These are phyloP conservation scores for Cornus controversa DNA, from an alignment of 148 eudicot genomes.

Conservation along the genomic window DNA sequence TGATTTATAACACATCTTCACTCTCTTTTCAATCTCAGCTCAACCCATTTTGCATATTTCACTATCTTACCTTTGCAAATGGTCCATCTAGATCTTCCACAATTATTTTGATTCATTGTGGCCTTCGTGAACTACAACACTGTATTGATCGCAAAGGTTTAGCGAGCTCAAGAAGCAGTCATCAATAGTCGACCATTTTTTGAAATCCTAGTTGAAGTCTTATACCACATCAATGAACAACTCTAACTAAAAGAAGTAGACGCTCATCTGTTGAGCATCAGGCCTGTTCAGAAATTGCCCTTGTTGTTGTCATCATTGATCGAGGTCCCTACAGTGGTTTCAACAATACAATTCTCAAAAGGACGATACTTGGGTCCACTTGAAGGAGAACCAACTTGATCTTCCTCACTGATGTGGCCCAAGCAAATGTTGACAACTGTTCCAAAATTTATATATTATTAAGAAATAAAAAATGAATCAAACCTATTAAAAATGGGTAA, in stretches of 20 bases:
- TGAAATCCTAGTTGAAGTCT: slow-evolving; percentile 49
- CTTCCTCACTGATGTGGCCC: no score
- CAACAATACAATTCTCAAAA: slow-evolving; percentile 48
- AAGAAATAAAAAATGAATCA: no score
- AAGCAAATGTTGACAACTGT: no score
- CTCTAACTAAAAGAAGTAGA: slow-evolving; percentile 57
- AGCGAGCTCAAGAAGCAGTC: slow-evolving; percentile 78
- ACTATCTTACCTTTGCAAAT: slow-evolving; percentile 20
- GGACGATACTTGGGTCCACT: no score
- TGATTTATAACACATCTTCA: slow-evolving; percentile 8
- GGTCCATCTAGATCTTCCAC: slow-evolving; percentile 10
- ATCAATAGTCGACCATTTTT: slow-evolving; percentile 61
- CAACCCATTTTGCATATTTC: slow-evolving; percentile 23
- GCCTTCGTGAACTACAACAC: slow-evolving; percentile 42
- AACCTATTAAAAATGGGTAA: no score
- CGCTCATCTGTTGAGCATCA: slow-evolving; percentile 50
- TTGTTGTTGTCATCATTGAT: slow-evolving; percentile 58
- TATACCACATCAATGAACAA: slow-evolving; percentile 48
- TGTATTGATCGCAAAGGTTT: slow-evolving; percentile 66
- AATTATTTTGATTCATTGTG: slow-evolving; percentile 23
- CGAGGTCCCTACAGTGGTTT: slow-evolving; percentile 84
- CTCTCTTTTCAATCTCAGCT: slow-evolving; percentile 10
- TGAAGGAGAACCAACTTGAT: no score
- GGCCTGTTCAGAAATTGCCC: slow-evolving; percentile 62
- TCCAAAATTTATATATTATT: no score